These are phyloP conservation scores for Teunomyces kruisii DNA, from an alignment of 805 yeast genomes.

Conservation along the genomic window DNA sequence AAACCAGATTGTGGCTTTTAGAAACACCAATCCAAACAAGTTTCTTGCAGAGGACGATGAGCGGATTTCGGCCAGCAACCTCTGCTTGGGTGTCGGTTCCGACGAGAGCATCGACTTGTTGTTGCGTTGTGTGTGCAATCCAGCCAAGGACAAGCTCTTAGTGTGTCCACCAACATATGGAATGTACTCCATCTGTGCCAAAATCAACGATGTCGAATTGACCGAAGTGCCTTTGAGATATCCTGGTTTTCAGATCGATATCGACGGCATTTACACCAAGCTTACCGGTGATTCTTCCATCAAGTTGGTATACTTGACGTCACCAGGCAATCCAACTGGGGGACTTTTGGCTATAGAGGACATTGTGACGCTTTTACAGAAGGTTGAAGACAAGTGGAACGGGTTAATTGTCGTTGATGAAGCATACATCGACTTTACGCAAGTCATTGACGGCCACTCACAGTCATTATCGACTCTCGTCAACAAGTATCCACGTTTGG, in stretches of 20 bases:
- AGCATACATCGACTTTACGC: constrained; percentile 85
- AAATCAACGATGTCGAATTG: constrained; percentile 81
- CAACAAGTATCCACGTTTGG: constrained; percentile 76
- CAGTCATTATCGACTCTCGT: constrained; percentile 77
- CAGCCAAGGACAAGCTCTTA: constrained; percentile 78
- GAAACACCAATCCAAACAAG: constrained; percentile 53
- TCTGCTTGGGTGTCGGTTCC: constrained; percentile 95
- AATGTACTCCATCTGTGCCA: constrained; percentile 91
- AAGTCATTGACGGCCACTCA: constrained; percentile 27
- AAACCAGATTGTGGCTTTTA: constrained; percentile 63
- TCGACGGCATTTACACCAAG: constrained; percentile 51
- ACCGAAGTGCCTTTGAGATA: constrained; percentile 65
- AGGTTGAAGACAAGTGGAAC: constrained; percentile 55
- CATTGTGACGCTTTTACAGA: constrained; percentile 41
- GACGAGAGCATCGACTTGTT: constrained; percentile 93
- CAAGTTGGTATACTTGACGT: constrained; percentile 79
- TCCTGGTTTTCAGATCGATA: constrained; percentile 57
- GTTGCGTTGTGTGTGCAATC: constrained; percentile 79
- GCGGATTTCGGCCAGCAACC: constrained; percentile 61
- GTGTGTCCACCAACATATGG: constrained; percentile 96
- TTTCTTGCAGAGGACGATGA: constrained; percentile 11
- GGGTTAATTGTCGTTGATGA: constrained; percentile 89
- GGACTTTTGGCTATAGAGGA: constrained; percentile 48
- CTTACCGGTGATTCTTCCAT: constrained; percentile 58
- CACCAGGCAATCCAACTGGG: constrained; percentile 98